These are phyloP conservation scores for Hanseniaspora lachancei DNA, from an alignment of 805 yeast genomes.

Conservation along the genomic window DNA sequence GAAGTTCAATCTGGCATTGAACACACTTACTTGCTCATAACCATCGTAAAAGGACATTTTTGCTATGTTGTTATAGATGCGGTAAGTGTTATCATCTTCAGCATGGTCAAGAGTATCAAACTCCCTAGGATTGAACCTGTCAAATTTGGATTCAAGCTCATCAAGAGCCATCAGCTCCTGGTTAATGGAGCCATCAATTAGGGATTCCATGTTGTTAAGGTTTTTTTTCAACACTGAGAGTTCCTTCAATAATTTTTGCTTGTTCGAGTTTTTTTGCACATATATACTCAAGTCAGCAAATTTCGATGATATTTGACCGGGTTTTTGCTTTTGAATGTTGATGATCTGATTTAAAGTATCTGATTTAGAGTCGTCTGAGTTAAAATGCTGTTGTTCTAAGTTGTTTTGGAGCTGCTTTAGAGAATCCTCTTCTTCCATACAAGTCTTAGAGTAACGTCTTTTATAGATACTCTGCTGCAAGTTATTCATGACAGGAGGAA, in stretches of 20 bases:
- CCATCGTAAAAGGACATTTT: constrained; percentile 25
- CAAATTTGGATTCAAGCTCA: constrained; percentile 6
- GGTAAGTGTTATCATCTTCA: neutral
- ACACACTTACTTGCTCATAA: constrained; percentile 22
- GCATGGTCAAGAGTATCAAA: neutral
- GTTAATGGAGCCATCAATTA: constrained; percentile 8
- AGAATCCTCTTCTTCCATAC: neutral
- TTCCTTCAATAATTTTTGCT: constrained; percentile 8
- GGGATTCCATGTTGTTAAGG: constrained; percentile 4
- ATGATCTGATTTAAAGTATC: neutral
- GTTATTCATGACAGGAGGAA: constrained; percentile 6
- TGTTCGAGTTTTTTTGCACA: constrained; percentile 7
- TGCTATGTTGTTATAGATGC: constrained; percentile 7
- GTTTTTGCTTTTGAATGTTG: neutral
- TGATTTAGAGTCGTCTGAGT: neutral
- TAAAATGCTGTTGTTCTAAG: neutral
- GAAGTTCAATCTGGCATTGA: constrained; percentile 26
- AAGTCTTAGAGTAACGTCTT: constrained; percentile 6
- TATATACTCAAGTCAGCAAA: constrained; percentile 11
- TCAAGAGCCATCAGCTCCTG: constrained; percentile 10
- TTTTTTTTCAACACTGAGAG: constrained; percentile 8
- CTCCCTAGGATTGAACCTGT: constrained; percentile 9
- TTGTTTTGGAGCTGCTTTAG: neutral
- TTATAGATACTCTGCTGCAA: constrained; percentile 7
- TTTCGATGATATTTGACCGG: constrained; percentile 5